Conservation (phyloP, 768 basidiomycete species). For the Tricholoma flavovirens region DNA sequence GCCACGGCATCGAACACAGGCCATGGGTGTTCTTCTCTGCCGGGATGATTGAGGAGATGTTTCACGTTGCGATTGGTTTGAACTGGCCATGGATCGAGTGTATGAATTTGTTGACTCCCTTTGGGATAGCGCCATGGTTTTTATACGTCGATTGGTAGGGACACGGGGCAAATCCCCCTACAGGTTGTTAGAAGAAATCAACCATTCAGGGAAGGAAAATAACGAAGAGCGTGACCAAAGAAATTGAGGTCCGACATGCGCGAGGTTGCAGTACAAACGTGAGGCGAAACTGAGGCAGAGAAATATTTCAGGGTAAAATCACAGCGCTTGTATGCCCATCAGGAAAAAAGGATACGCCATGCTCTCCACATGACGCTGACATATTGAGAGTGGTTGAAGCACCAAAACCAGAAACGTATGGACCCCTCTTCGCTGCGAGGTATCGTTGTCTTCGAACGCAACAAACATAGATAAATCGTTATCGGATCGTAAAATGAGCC, state of each 20-base stretch:
- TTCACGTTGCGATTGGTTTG: not conserved
- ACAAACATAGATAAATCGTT: not conserved
- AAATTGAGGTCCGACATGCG: not conserved
- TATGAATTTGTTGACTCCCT: not conserved
- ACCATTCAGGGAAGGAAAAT: not conserved
- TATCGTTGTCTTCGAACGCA: not conserved
- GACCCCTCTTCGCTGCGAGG: not conserved
- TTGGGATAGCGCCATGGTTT: not conserved
- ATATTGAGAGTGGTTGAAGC: not conserved
- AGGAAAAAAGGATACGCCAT: not conserved
- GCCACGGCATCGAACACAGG: conserved; percentile 48
- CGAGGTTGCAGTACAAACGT: not conserved
- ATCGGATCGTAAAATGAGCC: not conserved
- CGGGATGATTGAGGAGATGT: conserved; percentile 7
- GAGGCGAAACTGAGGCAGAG: not conserved
- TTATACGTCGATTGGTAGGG: not conserved
- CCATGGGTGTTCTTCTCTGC: conserved; percentile 41
- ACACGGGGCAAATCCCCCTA: not conserved
- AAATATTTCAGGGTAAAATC: not conserved
- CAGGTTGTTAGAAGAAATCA: not conserved
- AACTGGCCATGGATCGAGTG: not conserved
- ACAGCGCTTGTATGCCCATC: not conserved
- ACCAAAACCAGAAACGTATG: not conserved
- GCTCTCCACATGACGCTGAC: not conserved
- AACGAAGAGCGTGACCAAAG: not conserved